Percentiles rank a stretch among this genome's conserved stretches.
phyloP scores from a whole-genome alignment of 768 basidiomycete species.

The Multifurca ochricompacta region DNA sequence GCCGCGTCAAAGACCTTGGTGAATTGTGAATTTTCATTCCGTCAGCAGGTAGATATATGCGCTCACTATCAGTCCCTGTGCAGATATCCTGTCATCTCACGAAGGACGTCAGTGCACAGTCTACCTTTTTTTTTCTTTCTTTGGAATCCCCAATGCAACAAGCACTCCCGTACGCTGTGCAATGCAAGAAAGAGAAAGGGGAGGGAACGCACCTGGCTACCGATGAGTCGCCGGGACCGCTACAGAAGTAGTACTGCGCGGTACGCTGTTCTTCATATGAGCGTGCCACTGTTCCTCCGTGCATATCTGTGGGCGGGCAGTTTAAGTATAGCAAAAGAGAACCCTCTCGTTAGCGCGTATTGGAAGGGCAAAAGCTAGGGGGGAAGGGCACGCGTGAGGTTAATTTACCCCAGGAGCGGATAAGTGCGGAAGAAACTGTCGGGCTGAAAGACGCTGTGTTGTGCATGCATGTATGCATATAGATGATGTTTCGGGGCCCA shows the following conservation, averaged over 20 bases:
- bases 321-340: too few relatives aligned
- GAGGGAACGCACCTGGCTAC: background rate
- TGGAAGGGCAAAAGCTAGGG: too few relatives aligned
- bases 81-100: background rate
- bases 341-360: background rate
- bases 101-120: background rate
- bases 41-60: background rate
- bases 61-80: background rate
- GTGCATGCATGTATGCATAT: too few relatives aligned
- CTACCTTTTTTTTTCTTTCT: background rate
- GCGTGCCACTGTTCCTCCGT: slow-evolving; percentile 11
- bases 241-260: slow-evolving; percentile 13
- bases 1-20: slow-evolving; percentile 2
- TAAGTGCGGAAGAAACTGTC: background rate
- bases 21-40: background rate
- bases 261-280: slow-evolving; percentile 1
- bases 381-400: background rate
- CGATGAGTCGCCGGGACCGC: slow-evolving; percentile 11
- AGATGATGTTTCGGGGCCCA: too few relatives aligned
- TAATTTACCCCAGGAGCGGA: slow-evolving; percentile 4
- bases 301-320: slow-evolving; percentile 2
- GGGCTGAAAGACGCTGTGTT: slow-evolving; percentile 16
- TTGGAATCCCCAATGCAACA: too few relatives aligned
- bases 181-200: too few relatives aligned
- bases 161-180: too few relatives aligned